Conservation (phyloP, 306 rosid species). For the Vigna reflexopilosa region DNA sequence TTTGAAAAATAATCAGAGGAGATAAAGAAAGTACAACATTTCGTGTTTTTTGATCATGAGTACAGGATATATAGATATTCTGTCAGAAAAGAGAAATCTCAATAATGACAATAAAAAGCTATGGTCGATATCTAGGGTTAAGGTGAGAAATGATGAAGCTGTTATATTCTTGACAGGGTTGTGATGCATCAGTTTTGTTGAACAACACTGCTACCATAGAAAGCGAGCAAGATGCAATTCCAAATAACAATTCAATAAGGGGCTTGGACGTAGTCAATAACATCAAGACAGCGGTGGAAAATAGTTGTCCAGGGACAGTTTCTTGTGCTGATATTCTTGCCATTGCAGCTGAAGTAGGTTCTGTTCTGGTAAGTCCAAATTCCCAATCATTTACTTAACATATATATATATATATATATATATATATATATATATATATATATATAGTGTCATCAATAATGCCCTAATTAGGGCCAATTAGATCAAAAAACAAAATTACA, state of each 20-base stretch:
- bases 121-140: not conserved
- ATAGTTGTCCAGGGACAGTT: conserved; percentile 50
- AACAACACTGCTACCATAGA: conserved; percentile 49
- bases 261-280: conserved; percentile 60
- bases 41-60: too few relatives aligned
- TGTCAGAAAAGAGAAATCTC: not conserved
- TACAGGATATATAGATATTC: not conserved
- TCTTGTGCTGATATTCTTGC: conserved; percentile 72
- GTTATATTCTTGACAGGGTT: conserved; percentile 51
- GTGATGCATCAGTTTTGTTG: conserved; percentile 66
- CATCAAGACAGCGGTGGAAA: conserved; percentile 54
- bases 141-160: not conserved
- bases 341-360: conserved; percentile 53
- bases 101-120: too few relatives aligned
- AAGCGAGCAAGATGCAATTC: conserved; percentile 51
- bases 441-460: too few relatives aligned
- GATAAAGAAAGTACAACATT: too few relatives aligned
- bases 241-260: conserved; percentile 58
- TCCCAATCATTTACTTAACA: not conserved
- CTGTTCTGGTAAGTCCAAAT: conserved; percentile 42
- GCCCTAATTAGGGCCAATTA: not conserved
- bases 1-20: too few relatives aligned
- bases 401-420: too few relatives aligned
- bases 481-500: not conserved
- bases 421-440: too few relatives aligned